A percentile compares a stretch with the other conserved stretches of the same genome.
Evolutionary conservation across 2,329 filamentous ascomycete species (phyloP).

Genomic region (Aspergillus ustus): DNA sequence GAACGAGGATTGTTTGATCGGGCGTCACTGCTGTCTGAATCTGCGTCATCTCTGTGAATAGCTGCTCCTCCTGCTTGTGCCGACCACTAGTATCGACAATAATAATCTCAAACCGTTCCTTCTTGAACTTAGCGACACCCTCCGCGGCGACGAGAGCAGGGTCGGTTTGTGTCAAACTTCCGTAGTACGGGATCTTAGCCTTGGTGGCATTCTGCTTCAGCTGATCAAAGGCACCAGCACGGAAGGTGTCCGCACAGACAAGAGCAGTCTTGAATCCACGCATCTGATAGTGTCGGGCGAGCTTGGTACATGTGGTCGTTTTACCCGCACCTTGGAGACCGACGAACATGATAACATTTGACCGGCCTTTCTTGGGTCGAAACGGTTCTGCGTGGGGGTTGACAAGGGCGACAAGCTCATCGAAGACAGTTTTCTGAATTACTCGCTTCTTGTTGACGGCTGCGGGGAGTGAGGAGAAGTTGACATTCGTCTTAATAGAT

Average conservation of each 20-base stretch:
- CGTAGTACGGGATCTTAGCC: conserved; percentile 98
- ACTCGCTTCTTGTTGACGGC: conserved; percentile 97
- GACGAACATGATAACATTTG: conserved; percentile 99
- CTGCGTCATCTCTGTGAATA: conserved; percentile 97
- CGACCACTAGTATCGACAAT: conserved; percentile 97
- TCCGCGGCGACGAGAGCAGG: conserved; percentile 92
- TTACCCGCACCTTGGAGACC: conserved; percentile 97
- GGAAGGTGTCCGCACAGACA: conserved; percentile 97
- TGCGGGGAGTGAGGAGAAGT: conserved; percentile 89
- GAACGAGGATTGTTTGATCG: conserved; percentile 97
- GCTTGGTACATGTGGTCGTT: conserved; percentile 96
- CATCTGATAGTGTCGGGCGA: conserved; percentile 92
- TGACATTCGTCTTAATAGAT: conserved; percentile 87
- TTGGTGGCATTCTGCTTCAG: conserved; percentile 99
- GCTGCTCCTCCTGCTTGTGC: conserved; percentile 89
- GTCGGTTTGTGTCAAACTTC: conserved; percentile 93
- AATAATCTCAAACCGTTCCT: conserved; percentile 96
- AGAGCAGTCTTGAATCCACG: conserved; percentile 90
- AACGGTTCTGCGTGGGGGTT: conserved; percentile 95
- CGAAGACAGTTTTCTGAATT: conserved; percentile 97
- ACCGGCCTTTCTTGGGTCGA: conserved; percentile 93
- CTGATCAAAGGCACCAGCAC: conserved; percentile 97
- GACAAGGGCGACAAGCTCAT: conserved; percentile 93
- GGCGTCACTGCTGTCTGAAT: conserved; percentile 89
- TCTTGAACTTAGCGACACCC: conserved; percentile 98